These are phyloP conservation scores for Lactarius hatsudake DNA, from an alignment of 768 basidiomycete genomes.

Conservation along the genomic window DNA sequence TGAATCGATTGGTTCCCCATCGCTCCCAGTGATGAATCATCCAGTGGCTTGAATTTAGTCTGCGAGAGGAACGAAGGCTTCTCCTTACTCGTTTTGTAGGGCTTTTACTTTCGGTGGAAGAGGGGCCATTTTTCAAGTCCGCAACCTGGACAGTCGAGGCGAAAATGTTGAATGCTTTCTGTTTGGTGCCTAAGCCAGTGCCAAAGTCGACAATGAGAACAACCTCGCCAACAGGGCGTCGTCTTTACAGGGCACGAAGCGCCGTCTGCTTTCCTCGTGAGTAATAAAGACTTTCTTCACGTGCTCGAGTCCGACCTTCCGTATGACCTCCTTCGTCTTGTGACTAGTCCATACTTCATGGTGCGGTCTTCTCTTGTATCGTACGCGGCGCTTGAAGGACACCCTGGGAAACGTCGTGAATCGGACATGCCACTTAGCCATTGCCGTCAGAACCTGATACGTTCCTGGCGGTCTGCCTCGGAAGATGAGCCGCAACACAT, in stretches of 20 bases:
- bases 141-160: no score
- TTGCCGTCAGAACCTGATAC: conserved; percentile 39
- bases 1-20: no score
- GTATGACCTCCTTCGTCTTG: conserved; percentile 50
- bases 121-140: no score
- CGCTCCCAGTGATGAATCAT: no score
- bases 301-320: conserved; percentile 43
- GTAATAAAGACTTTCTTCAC: conserved; percentile 44
- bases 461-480: conserved; percentile 58
- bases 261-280: conserved; percentile 52
- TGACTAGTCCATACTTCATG: conserved; percentile 79
- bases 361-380: conserved; percentile 96
- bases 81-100: no score
- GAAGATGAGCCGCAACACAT: conserved; percentile 60
- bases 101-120: no score
- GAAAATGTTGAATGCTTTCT: no score
- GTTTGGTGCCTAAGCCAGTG: no score
- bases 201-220: no score
- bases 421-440: conserved; percentile 66
- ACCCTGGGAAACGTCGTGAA: conserved; percentile 55
- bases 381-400: conserved; percentile 73
- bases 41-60: no score
- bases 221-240: no score
- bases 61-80: no score
- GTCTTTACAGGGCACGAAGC: conserved; percentile 45